These are phyloP conservation scores for carrot (Daucus carota) DNA, from an alignment of 129 eudicot genomes.

Conservation along the genomic window DNA sequence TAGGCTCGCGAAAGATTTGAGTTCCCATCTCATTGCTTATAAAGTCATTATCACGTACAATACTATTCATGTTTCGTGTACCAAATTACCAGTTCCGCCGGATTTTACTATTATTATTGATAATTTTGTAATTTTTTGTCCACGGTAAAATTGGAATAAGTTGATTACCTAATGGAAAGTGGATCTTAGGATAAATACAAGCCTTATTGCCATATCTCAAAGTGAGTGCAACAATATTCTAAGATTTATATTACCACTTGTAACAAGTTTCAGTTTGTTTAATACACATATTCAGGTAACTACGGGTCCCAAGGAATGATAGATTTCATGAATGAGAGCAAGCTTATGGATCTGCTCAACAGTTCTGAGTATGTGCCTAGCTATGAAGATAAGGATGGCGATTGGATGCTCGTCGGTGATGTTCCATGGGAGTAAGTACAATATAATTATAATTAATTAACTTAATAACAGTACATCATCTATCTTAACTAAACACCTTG, in stretches of 20 bases:
- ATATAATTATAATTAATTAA: neutral
- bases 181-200: constrained; percentile 16
- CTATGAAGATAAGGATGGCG: constrained; percentile 97
- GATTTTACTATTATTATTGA: neutral
- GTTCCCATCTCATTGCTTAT: no score
- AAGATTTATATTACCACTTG: constrained; percentile 1
- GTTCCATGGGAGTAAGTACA: constrained; percentile 89
- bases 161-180: constrained; percentile 4
- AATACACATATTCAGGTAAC: constrained; percentile 23
- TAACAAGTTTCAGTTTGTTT: neutral
- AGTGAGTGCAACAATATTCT: constrained; percentile 6
- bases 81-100: no score
- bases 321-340: constrained; percentile 91
- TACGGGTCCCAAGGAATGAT: constrained; percentile 89
- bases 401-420: constrained; percentile 99
- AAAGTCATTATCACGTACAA: no score
- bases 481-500: no score
- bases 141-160: neutral
- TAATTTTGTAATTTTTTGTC: neutral
- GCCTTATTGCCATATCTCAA: neutral
- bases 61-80: no score
- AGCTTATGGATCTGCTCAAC: constrained; percentile 79
- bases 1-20: no score
- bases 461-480: no score
- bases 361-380: constrained; percentile 89